phyloP scores from a whole-genome alignment of 768 basidiomycete species.

The Suillus brevipes region DNA sequence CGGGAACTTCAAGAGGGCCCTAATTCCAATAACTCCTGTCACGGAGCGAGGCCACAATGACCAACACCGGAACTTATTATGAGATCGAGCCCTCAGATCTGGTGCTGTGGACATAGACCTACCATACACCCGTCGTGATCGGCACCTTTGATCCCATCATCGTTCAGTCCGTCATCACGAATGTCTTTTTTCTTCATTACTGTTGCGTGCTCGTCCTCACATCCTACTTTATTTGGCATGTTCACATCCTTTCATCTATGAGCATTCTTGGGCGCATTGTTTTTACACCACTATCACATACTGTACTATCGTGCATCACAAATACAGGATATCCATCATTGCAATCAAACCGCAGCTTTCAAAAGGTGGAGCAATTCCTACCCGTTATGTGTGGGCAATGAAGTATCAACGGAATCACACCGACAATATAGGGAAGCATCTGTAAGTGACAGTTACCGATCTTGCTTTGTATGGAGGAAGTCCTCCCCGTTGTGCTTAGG shows the following conservation, averaged over 20 bases:
- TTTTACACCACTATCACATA: conserved; percentile 4
- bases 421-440: neutral
- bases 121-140: neutral
- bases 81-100: conserved; percentile 1
- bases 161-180: neutral
- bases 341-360: neutral
- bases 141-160: conserved; percentile 1
- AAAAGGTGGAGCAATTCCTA: neutral
- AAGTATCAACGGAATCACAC: neutral
- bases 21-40: neutral
- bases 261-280: neutral
- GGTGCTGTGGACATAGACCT: neutral
- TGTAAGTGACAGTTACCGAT: neutral
- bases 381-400: neutral
- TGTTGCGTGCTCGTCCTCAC: neutral
- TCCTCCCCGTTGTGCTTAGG: neutral
- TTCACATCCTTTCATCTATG: neutral
- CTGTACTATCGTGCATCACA: conserved; percentile 1
- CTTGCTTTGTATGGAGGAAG: conserved; percentile 12
- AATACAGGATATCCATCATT: neutral
- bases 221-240: conserved; percentile 4
- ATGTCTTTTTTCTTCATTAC: neutral
- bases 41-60: neutral
- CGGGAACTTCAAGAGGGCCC: conserved; percentile 26
- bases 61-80: conserved; percentile 1